Evolutionary conservation across 192 early-diverging fungal genomes (phyloP), one percentile per base, ranked within the genome.

Genomic region (Podila horticola): DNA sequence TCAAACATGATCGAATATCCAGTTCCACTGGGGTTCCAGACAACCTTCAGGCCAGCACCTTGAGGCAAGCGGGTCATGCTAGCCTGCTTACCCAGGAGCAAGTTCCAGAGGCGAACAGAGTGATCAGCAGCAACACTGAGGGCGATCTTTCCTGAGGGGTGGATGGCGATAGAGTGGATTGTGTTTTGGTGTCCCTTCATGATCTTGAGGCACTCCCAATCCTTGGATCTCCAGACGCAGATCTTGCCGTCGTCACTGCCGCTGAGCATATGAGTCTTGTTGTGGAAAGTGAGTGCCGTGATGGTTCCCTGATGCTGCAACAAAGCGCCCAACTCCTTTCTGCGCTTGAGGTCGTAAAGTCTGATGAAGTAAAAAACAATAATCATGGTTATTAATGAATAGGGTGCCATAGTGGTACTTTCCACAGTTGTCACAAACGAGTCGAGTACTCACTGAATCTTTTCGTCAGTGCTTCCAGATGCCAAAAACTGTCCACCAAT

Each of bases 381-480:
- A 17, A 34, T 15, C 26, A 58, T 20, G 13, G 19, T 71, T 17
- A 22, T 6, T 24, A 55, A 75, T 33, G n/a, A 22, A 19, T 17
- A 36, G 9, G 34, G 34, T 10, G 22, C 34, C 15, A 41, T 65
- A 17, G 24, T 79, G 49, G 61, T 20, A 24, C 22, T 82, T 28
- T 0, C 9, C 79, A 69, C 19, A 34, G 8, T 29, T 31, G 13
- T 30, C 29, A 20, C 3, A 20, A 38, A 36, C 11, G 60, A 52
- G 13, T 17, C 17, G 2, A 55, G 24, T 29, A 75, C 82, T 45
- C 38, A 87, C 84, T 94, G 94, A 67, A 99, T 94, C 75, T 94
- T 88, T 84, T 99, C 98, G 76, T 99, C 98, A 10, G 94, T 93
- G 67, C 97, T 95, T 20, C 98, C 98, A 12, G 98, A 97, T 1